Conservation (phyloP, 768 basidiomycete genomes). For the Daedaleopsis sinensis region DNA sequence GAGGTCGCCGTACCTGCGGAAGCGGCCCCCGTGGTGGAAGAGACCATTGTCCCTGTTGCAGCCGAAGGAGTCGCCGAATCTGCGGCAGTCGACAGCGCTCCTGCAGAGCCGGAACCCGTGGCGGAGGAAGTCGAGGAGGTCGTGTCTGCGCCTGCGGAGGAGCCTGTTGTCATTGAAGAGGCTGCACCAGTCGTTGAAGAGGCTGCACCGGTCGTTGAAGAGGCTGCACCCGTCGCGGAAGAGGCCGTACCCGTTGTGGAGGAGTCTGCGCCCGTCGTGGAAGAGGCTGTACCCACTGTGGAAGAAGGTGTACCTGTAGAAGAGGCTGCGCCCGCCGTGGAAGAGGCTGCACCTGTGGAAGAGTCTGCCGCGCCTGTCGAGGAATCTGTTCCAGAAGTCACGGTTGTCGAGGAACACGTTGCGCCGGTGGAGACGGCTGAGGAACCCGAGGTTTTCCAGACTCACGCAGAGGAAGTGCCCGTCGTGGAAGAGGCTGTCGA, state of each 20-base stretch:
- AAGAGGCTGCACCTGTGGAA: background rate
- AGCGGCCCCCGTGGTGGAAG: background rate
- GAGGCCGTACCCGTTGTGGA: background rate
- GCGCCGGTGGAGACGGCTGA: no score
- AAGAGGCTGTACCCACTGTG: no score
- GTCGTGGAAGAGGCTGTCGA: background rate
- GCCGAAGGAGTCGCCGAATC: background rate
- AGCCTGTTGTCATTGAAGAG: constrained; percentile 4
- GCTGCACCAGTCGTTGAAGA: constrained; percentile 1
- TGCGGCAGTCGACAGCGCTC: no score
- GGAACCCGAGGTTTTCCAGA: no score
- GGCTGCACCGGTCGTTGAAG: background rate
- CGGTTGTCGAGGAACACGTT: no score
- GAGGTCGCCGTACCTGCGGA: background rate
- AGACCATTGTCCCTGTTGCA: background rate
- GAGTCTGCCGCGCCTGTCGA: background rate
- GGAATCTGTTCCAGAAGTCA: no score
- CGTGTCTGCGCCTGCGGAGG: background rate
- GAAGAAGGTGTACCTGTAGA: background rate
- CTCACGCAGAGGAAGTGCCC: background rate
- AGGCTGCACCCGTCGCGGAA: background rate
- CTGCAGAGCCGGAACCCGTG: no score
- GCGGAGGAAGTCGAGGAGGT: background rate
- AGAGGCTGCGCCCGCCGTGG: no score
- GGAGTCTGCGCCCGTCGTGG: background rate